Percentiles rank a stretch among this genome's conserved stretches.
These are phyloP conservation scores for Chlorella sorokiniana DNA, from an alignment of 139 green algal genomes.

Conservation along the genomic window DNA sequence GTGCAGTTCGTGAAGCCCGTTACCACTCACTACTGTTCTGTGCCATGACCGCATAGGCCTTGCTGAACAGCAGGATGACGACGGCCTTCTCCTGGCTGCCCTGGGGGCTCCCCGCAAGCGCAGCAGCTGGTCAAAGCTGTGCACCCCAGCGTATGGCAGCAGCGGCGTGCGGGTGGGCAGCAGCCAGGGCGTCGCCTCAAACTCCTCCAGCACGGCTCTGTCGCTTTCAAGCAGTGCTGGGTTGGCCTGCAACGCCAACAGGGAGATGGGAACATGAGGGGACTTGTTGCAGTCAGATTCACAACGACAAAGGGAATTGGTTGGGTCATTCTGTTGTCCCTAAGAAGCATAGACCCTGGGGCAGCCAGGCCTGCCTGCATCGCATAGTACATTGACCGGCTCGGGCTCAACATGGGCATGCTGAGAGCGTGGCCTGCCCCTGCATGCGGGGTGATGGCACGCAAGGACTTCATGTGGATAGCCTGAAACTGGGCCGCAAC, in stretches of 20 bases:
- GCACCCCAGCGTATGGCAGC: background rate
- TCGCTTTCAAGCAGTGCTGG: background rate
- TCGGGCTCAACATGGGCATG: background rate
- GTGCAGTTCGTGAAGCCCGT: background rate
- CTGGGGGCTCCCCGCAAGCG: background rate
- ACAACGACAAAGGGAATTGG: too few species aligned
- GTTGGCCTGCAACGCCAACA: background rate
- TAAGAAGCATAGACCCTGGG: too few species aligned
- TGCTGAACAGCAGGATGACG: background rate
- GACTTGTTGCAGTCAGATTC: too few species aligned
- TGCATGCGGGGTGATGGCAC: background rate
- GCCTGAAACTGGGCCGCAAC: too few species aligned
- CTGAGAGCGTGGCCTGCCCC: background rate
- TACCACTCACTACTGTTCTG: conserved; percentile 18
- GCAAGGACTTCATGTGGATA: background rate
- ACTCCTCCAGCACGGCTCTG: background rate
- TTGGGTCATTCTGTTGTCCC: too few species aligned
- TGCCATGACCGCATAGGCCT: background rate
- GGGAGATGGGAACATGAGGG: background rate
- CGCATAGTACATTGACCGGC: background rate
- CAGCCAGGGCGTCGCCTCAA: conserved; percentile 24
- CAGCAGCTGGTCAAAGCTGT: background rate
- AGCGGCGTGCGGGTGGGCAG: background rate
- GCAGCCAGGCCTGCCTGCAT: too few species aligned
- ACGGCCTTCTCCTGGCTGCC: background rate